Evolutionary conservation across 2,329 filamentous ascomycete species (phyloP), one percentile per base, ranked within the genome.

Genomic region (Venturiaceae sp.): DNA sequence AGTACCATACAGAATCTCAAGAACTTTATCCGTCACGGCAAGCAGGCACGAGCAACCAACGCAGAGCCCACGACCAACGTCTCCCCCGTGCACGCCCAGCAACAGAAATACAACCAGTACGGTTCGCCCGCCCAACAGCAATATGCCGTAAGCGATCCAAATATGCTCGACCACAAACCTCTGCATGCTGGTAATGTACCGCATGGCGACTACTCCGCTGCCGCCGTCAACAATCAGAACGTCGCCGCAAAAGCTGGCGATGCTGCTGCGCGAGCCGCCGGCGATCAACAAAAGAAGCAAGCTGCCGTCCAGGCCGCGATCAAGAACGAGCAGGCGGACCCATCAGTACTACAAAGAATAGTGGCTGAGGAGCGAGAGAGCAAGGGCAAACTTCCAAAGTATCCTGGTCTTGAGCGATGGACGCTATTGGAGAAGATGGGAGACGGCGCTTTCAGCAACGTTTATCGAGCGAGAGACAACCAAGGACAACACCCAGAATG

Each of bases 391-490:
- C 86, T 97, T 68, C 92, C 94, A 41, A 82, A 78, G 65, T 95
- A 95, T 67, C 88, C 90, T 0, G 90, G 90, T 37, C 77, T 95
- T 39, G 90, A 95, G 66, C 79, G 92, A 68, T 99, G 89, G 86
- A 83, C 87, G 57, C 77, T 96, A 34, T 60, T 94, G 56, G 92
- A 96, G 75, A 97, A 97, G 81, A 99, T 99, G 92, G 94, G 94
- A 63, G 94, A 97, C 66, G 94, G 94, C 62, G 94, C 94, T 61
- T 99, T 99, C 80, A 97, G 92, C 78, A 97, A 97, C 68, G 94
- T 99, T 63, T 99, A 97, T 74, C 86, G 90, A 39, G 94, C 94
- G 37, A 83, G 81, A 64, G 94, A 99, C 71, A 80, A 74, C 50
- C 80, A 84, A 5, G 87, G 88, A 41, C 79, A 85, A 62, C 82